Evolutionary conservation across 768 basidiomycete genomes (phyloP).

Genomic region (Fomitopsis pulvina): DNA sequence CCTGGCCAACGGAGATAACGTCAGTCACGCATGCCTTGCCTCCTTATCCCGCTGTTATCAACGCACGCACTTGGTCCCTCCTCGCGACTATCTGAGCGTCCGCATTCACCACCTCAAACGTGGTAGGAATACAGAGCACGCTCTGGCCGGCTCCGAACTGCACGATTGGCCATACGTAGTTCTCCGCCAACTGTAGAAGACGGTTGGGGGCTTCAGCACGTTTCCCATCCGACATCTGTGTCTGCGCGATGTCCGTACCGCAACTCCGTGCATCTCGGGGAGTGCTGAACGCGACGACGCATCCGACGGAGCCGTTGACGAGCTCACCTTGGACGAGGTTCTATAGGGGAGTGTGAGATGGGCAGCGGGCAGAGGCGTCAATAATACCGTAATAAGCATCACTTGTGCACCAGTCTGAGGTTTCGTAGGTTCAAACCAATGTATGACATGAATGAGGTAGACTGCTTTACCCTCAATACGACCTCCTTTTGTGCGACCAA

Average conservation of each 20-base stretch:
- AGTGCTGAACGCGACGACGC: conserved; percentile 17
- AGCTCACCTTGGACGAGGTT: conserved; percentile 62
- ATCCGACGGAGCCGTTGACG: conserved; percentile 67
- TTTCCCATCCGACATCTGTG: not conserved
- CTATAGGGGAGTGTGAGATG: conserved; percentile 25
- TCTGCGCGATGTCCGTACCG: conserved; percentile 25
- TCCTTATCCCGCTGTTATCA: not conserved
- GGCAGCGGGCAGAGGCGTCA: too few relatives aligned
- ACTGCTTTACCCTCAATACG: conserved; percentile 38
- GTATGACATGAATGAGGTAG: not conserved
- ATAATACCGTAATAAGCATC: conserved; percentile 71
- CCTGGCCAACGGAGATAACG: conserved; percentile 21
- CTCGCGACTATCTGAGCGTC: conserved; percentile 51
- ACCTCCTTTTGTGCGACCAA: conserved; percentile 48
- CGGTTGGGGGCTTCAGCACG: not conserved
- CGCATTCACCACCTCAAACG: conserved; percentile 61
- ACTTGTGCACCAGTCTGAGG: conserved; percentile 75
- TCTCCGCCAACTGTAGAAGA: not conserved
- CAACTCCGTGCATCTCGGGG: conserved; percentile 33
- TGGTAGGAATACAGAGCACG: conserved; percentile 44
- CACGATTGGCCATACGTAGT: conserved; percentile 48
- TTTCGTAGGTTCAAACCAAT: not conserved
- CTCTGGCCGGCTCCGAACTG: conserved; percentile 44
- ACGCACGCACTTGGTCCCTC: conserved; percentile 44
- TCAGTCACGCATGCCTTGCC: too few relatives aligned